Evolutionary conservation across 805 yeast species (phyloP).

Genomic region (Yarrowia yakushimensis): DNA sequence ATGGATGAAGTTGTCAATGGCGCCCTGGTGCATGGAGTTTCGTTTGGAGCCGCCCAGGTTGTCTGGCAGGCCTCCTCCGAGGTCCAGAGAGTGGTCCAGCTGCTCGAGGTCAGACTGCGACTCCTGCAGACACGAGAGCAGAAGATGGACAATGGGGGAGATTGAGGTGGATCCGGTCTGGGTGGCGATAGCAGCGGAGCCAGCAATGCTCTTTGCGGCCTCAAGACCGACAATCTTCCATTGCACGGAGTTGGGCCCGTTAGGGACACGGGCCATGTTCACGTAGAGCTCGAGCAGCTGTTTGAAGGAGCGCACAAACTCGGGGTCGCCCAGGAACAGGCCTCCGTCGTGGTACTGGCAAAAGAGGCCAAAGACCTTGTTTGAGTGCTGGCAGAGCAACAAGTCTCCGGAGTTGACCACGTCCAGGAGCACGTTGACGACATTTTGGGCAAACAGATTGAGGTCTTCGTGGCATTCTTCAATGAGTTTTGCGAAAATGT

Average conservation of each 20-base stretch:
- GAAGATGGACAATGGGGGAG: slow-evolving; percentile 31
- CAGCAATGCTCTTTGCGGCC: slow-evolving; percentile 42
- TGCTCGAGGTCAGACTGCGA: slow-evolving; percentile 2
- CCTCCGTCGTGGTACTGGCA: slow-evolving; percentile 56
- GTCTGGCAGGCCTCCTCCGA: not conserved
- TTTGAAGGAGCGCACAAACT: slow-evolving; percentile 49
- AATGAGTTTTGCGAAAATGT: slow-evolving; percentile 64
- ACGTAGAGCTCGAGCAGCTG: slow-evolving; percentile 32
- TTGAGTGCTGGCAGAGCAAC: slow-evolving; percentile 48
- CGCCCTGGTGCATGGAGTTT: slow-evolving; percentile 13
- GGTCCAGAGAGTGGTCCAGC: slow-evolving; percentile 17
- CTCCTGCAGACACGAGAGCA: slow-evolving; percentile 31
- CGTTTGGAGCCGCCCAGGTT: not conserved
- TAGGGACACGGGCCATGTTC: slow-evolving; percentile 10
- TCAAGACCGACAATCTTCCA: slow-evolving; percentile 41
- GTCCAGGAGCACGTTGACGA: slow-evolving; percentile 54
- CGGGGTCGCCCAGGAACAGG: slow-evolving; percentile 61
- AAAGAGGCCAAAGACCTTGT: slow-evolving; percentile 38
- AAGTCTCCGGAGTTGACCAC: slow-evolving; percentile 58
- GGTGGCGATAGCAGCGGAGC: slow-evolving; percentile 38
- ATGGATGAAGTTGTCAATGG: slow-evolving; percentile 11
- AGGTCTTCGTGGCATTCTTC: slow-evolving; percentile 77
- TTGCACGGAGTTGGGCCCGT: slow-evolving; percentile 26
- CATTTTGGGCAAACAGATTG: slow-evolving; percentile 72
- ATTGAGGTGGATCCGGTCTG: slow-evolving; percentile 35